These are phyloP conservation scores for Epicoccum nigrum DNA, from an alignment of 2,329 filamentous ascomycete genomes.

Conservation along the genomic window DNA sequence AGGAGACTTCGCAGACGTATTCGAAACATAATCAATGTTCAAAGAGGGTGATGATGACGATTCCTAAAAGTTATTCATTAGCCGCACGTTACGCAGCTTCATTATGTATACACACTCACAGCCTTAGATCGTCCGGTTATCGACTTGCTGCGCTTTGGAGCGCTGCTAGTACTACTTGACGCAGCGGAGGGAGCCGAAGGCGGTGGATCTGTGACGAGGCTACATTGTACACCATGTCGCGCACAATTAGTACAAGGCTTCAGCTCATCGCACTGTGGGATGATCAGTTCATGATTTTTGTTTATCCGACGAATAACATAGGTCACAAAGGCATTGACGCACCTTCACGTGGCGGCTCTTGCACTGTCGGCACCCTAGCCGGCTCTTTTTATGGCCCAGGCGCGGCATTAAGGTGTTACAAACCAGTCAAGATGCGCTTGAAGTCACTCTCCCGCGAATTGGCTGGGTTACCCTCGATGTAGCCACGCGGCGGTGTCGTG, in stretches of 20 bases:
- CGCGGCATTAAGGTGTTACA: conserved; percentile 38
- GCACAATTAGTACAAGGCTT: conserved; percentile 48
- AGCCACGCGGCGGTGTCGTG: conserved; percentile 16
- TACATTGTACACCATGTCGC: conserved; percentile 46
- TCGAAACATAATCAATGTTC: conserved; percentile 31
- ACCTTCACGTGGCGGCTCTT: conserved; percentile 49
- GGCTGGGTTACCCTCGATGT: conserved; percentile 10
- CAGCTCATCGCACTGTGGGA: conserved; percentile 46
- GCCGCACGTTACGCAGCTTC: neutral
- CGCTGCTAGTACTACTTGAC: conserved; percentile 18
- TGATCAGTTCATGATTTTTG: conserved; percentile 5
- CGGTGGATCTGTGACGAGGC: conserved; percentile 37
- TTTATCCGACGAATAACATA: conserved; percentile 2
- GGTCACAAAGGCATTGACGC: conserved; percentile 12
- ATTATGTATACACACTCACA: conserved; percentile 24
- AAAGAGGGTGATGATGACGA: conserved; percentile 26
- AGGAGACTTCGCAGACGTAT: conserved; percentile 18
- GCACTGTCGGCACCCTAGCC: conserved; percentile 44
- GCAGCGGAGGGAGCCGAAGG: conserved; percentile 19
- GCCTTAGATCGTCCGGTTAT: conserved; percentile 20
- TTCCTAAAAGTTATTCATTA: conserved; percentile 18
- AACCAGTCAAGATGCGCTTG: conserved; percentile 16
- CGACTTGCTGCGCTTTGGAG: conserved; percentile 21
- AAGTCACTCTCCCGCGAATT: conserved; percentile 14
- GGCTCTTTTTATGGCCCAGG: conserved; percentile 47